These are phyloP conservation scores for Neoboletus brunneissimus DNA, from an alignment of 768 basidiomycete genomes.

Conservation along the genomic window DNA sequence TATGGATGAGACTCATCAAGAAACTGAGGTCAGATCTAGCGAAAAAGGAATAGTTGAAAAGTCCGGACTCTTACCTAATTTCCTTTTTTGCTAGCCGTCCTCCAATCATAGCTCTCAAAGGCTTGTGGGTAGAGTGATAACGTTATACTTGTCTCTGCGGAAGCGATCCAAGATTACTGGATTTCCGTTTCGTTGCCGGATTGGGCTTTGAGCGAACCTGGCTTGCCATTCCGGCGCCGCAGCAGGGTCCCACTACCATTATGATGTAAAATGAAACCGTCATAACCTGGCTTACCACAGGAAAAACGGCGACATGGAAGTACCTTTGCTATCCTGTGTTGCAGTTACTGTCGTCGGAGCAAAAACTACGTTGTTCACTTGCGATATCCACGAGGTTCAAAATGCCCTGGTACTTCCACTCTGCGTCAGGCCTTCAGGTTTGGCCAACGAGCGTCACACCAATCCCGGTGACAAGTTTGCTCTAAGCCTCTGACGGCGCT, in stretches of 20 bases:
- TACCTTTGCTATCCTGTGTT: background rate
- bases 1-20: constrained; percentile 4
- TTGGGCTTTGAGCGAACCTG: background rate
- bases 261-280: background rate
- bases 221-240: constrained; percentile 3
- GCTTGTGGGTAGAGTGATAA: background rate
- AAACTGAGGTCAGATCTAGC: background rate
- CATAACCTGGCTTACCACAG: background rate
- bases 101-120: background rate
- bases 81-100: background rate
- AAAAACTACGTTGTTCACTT: background rate
- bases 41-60: background rate
- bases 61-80: background rate
- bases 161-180: background rate
- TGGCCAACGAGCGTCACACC: background rate
- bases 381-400: background rate
- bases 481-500: constrained; percentile 12
- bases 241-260: background rate
- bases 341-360: background rate
- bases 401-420: background rate
- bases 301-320: background rate
- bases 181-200: background rate
- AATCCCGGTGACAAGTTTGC: background rate
- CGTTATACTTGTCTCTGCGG: background rate
- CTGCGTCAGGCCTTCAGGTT: background rate